These are phyloP conservation scores for Yueomyces sp. DNA, from an alignment of 805 yeast species.

Conservation along the genomic window DNA sequence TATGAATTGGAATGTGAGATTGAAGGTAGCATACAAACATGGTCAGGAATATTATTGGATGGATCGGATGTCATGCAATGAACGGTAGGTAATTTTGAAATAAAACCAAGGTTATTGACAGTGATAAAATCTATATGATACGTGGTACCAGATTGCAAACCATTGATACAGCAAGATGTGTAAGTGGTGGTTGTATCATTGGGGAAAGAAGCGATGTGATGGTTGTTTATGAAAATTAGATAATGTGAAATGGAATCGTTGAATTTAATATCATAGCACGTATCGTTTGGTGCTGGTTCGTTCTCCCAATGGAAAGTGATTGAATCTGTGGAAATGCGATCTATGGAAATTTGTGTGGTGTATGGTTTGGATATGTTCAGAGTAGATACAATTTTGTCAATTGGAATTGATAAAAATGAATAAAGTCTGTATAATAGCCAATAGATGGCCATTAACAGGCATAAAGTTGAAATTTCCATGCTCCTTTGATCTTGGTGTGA, in stretches of 20 bases:
- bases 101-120: constrained; percentile 22
- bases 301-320: constrained; percentile 26
- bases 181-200: constrained; percentile 18
- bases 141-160: constrained; percentile 13
- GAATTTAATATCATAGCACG: background rate
- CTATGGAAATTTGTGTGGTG: constrained; percentile 23
- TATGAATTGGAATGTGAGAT: background rate
- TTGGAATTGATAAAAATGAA: constrained; percentile 19
- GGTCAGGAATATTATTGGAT: background rate
- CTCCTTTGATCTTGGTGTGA: too few species aligned
- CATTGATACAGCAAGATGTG: constrained; percentile 21
- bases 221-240: constrained; percentile 19
- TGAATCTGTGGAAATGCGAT: constrained; percentile 16
- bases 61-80: constrained; percentile 14
- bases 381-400: constrained; percentile 16
- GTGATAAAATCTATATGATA: constrained; percentile 24
- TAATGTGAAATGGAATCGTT: constrained; percentile 14
- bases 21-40: background rate
- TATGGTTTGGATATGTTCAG: constrained; percentile 21
- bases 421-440: constrained; percentile 20
- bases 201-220: constrained; percentile 19
- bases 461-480: background rate
- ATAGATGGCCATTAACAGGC: background rate
- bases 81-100: constrained; percentile 21
- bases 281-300: constrained; percentile 6